phyloP scores from a whole-genome alignment of 371 early-diverging fungal species.

The Vairimorpha necatrix region DNA sequence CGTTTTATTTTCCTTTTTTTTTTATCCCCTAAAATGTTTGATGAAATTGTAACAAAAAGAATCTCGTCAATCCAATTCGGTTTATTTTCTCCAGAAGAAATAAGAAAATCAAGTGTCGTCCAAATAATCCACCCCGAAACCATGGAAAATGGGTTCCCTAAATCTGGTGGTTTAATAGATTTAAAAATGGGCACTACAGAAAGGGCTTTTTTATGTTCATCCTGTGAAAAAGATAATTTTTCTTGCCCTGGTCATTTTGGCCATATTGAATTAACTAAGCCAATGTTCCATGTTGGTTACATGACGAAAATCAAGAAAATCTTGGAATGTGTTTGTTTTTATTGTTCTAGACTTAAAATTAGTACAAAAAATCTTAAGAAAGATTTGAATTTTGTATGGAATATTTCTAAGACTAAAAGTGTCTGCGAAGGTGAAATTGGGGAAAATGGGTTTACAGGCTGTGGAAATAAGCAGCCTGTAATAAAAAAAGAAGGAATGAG shows the following conservation, averaged over 20 bases:
- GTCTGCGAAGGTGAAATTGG: constrained; percentile 73
- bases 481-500: constrained; percentile 81
- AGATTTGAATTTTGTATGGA: constrained; percentile 74
- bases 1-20: too few species aligned
- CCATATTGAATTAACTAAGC: constrained; percentile 92
- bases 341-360: constrained; percentile 88
- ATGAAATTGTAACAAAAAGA: constrained; percentile 38
- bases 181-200: constrained; percentile 96
- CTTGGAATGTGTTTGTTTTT: constrained; percentile 92
- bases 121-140: constrained; percentile 87
- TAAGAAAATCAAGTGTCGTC: constrained; percentile 84
- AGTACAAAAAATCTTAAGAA: constrained; percentile 69
- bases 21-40: constrained; percentile 48
- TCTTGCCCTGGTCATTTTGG: constrained; percentile 98
- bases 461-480: constrained; percentile 81
- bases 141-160: constrained; percentile 82
- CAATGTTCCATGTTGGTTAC: constrained; percentile 79
- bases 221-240: constrained; percentile 86
- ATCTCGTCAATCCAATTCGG: constrained; percentile 78
- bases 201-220: constrained; percentile 88
- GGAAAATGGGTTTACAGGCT: constrained; percentile 68
- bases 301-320: constrained; percentile 80
- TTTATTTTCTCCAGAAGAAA: constrained; percentile 64
- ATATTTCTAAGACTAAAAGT: constrained; percentile 75
- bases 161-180: constrained; percentile 85